Evolutionary conservation across 768 basidiomycete species (phyloP).

Genomic region (Suillus sp.): DNA sequence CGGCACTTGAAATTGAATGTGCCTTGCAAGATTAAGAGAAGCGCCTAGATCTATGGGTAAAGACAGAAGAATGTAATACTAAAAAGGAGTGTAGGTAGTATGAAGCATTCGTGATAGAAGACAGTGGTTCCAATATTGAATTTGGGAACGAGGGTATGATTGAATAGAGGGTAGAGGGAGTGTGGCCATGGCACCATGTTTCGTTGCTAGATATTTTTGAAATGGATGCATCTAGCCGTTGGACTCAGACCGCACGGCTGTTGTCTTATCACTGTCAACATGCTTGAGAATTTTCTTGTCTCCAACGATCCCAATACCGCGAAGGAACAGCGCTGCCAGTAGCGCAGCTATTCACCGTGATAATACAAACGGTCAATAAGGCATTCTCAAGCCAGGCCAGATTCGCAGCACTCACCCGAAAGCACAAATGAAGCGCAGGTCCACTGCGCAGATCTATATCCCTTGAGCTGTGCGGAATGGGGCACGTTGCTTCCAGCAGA

Average conservation of each 20-base stretch:
- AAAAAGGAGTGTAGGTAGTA: background rate
- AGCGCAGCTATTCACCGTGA: constrained; percentile 27
- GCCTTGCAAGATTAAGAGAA: background rate
- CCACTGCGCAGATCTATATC: constrained; percentile 70
- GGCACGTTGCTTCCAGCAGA: constrained; percentile 33
- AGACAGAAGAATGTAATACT: background rate
- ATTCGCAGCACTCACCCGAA: constrained; percentile 43
- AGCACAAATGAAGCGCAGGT: constrained; percentile 57
- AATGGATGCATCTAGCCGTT: background rate
- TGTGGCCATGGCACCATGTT: background rate
- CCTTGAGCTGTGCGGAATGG: constrained; percentile 42
- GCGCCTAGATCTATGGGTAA: background rate
- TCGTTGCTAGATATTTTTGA: background rate
- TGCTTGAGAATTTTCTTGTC: constrained; percentile 18
- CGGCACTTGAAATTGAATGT: background rate
- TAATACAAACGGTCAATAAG: constrained; percentile 3
- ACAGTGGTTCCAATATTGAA: background rate
- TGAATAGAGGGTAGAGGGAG: background rate
- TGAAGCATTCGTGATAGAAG: background rate
- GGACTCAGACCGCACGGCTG: constrained; percentile 10
- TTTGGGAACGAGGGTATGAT: background rate
- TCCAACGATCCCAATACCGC: constrained; percentile 45
- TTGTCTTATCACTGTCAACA: constrained; percentile 24
- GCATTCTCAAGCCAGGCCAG: background rate
- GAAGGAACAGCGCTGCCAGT: constrained; percentile 40